These are phyloP conservation scores for Lactifluus subvellereus DNA, from an alignment of 768 basidiomycete genomes.

Conservation along the genomic window DNA sequence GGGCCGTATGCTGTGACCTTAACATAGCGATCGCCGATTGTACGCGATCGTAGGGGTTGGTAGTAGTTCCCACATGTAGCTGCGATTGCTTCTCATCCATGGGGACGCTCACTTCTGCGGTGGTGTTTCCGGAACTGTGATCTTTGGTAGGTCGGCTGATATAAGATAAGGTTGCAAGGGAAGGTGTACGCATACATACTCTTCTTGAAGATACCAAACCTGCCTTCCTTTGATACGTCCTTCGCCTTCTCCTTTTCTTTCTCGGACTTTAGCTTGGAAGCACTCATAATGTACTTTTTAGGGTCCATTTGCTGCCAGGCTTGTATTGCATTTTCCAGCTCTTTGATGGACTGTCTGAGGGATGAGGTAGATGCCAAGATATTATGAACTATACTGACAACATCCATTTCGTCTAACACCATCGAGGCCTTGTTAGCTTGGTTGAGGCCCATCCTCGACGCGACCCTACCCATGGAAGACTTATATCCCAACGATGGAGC, in stretches of 20 bases:
- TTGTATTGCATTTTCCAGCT: conserved; percentile 51
- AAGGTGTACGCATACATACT: conserved; percentile 11
- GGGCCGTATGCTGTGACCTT: conserved; percentile 52
- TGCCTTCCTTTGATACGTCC: conserved; percentile 56
- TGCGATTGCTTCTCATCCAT: conserved; percentile 16
- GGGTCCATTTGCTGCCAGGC: conserved; percentile 38
- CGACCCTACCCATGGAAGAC: conserved; percentile 33
- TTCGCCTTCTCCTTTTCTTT: conserved; percentile 49
- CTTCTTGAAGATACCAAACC: conserved; percentile 27
- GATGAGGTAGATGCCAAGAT: neutral
- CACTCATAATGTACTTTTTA: conserved; percentile 31
- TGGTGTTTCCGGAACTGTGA: conserved; percentile 3
- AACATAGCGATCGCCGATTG: conserved; percentile 46
- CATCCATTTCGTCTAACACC: conserved; percentile 62
- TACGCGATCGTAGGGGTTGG: conserved; percentile 38
- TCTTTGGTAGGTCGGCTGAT: conserved; percentile 1
- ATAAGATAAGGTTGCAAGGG: neutral
- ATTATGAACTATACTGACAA: conserved; percentile 38
- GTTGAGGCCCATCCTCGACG: conserved; percentile 35
- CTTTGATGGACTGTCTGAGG: conserved; percentile 45
- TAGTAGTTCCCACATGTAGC: conserved; percentile 11
- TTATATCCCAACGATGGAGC: conserved; percentile 34
- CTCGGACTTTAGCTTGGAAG: conserved; percentile 36
- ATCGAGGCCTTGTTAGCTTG: conserved; percentile 45
- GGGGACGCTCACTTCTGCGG: neutral